Conservation (phyloP, 192 early-diverging fungal species). For the Spinellus fusiger region DNA sequence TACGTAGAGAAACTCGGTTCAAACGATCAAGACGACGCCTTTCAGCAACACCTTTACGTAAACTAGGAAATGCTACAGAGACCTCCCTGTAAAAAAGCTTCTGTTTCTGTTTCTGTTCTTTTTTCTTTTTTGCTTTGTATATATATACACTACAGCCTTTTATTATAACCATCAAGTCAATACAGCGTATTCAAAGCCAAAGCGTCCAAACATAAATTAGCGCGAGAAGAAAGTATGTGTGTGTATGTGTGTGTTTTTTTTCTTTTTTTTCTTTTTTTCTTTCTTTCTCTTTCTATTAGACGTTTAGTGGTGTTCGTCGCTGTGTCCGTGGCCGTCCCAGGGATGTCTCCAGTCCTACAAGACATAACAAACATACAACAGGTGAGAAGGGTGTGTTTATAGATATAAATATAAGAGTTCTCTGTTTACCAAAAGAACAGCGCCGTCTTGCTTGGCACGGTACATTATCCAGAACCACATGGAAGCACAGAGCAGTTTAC, state of each 20-base stretch:
- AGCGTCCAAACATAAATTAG: too few species aligned
- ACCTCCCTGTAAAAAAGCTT: not conserved
- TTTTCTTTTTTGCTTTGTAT: not conserved
- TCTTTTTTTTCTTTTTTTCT: not conserved
- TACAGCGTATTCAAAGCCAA: not conserved
- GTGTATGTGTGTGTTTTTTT: not conserved
- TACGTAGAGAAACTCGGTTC: constrained; percentile 25
- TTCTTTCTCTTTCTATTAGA: not conserved
- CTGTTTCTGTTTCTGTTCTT: not conserved
- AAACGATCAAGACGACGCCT: constrained; percentile 20
- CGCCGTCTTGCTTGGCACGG: constrained; percentile 68
- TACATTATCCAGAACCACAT: constrained; percentile 89
- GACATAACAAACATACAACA: not conserved
- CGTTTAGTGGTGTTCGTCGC: constrained; percentile 23
- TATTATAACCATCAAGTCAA: not conserved
- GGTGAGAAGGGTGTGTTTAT: not conserved
- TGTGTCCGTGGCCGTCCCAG: constrained; percentile 59
- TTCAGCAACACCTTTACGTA: not conserved
- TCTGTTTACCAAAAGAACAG: constrained; percentile 59
- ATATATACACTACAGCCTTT: not conserved
- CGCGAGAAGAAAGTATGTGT: too few species aligned
- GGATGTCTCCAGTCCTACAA: constrained; percentile 61
- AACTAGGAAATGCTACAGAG: not conserved
- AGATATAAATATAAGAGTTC: not conserved
- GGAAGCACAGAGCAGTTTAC: constrained; percentile 61